A percentile compares a stretch with the other conserved stretches of the same genome.
Evolutionary conservation across 352 stramenopile genomes (phyloP).

Genomic region (Phytophthora pluvialis): DNA sequence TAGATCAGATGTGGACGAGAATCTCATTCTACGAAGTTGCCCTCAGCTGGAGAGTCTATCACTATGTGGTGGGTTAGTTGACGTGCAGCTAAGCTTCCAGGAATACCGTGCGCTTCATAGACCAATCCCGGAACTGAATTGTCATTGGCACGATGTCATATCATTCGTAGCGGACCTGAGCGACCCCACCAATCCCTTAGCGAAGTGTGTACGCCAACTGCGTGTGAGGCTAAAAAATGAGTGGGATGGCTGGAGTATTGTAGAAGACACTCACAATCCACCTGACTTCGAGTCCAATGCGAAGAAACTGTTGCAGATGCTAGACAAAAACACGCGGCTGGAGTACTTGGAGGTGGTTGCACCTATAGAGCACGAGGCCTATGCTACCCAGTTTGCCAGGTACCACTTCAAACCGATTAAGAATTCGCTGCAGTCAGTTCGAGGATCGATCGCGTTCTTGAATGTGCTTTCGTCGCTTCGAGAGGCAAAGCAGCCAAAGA

Average conservation of each 20-base stretch:
- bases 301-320: conserved; percentile 7
- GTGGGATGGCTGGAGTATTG: background rate
- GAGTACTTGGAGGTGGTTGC: conserved; percentile 13
- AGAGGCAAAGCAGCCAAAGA: background rate
- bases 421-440: background rate
- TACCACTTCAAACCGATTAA: conserved; percentile 4
- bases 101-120: background rate
- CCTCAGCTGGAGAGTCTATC: conserved; percentile 7
- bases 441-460: background rate
- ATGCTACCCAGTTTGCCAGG: background rate
- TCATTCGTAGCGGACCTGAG: background rate
- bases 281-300: background rate
- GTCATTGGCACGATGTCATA: background rate
- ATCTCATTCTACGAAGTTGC: conserved; percentile 11
- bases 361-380: background rate
- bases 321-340: conserved; percentile 1
- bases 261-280: background rate
- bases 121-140: background rate
- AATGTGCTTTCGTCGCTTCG: conserved; percentile 3
- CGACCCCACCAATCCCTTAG: conserved; percentile 1
- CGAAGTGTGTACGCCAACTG: conserved; percentile 5
- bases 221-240: conserved; percentile 3
- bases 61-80: background rate
- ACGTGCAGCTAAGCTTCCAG: background rate
- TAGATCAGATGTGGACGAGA: background rate